Percentiles rank a stretch among this genome's conserved stretches.
Evolutionary conservation across 768 basidiomycete species (phyloP).

Genomic region (Trametes cubensis): DNA sequence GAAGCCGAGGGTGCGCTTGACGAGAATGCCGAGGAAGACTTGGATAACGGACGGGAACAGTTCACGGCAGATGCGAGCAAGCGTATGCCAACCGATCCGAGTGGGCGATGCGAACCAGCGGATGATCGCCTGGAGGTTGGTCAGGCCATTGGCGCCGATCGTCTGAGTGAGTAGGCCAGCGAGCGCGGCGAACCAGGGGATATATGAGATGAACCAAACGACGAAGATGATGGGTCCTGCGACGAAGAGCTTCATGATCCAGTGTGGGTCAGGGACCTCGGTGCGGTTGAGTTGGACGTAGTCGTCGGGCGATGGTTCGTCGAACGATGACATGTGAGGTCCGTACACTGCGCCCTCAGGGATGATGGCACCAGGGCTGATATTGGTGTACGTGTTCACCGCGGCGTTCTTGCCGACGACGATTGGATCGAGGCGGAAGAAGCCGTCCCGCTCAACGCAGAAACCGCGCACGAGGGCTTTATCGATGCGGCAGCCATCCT

Average conservation of each 20-base stretch:
- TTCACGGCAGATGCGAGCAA: slow-evolving; percentile 45
- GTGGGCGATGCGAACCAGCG: slow-evolving; percentile 46
- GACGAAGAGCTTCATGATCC: slow-evolving; percentile 39
- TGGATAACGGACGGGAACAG: slow-evolving; percentile 42
- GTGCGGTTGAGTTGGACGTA: slow-evolving; percentile 47
- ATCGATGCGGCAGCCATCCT: slow-evolving; percentile 49
- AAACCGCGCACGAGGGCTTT: slow-evolving; percentile 45
- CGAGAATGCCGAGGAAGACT: slow-evolving; percentile 41
- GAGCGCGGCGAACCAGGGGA: slow-evolving; percentile 47
- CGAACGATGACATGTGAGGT: slow-evolving; percentile 49
- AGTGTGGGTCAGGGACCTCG: slow-evolving; percentile 36
- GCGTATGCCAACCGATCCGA: slow-evolving; percentile 43
- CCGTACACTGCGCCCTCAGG: slow-evolving; percentile 44
- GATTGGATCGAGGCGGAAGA: slow-evolving; percentile 44
- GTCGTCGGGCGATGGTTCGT: slow-evolving; percentile 39
- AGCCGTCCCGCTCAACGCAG: slow-evolving; percentile 48
- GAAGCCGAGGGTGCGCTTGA: slow-evolving; percentile 46
- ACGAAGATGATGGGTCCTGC: slow-evolving; percentile 44
- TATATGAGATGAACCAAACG: slow-evolving; percentile 41
- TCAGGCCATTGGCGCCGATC: slow-evolving; percentile 33
- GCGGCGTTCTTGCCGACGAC: slow-evolving; percentile 42
- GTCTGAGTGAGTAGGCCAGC: slow-evolving; percentile 44
- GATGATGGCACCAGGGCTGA: slow-evolving; percentile 45
- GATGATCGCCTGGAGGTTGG: slow-evolving; percentile 45
- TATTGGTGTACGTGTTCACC: slow-evolving; percentile 48